Evolutionary conservation across 805 yeast species (phyloP).

Genomic region (Barnettozyma sucrosica): DNA sequence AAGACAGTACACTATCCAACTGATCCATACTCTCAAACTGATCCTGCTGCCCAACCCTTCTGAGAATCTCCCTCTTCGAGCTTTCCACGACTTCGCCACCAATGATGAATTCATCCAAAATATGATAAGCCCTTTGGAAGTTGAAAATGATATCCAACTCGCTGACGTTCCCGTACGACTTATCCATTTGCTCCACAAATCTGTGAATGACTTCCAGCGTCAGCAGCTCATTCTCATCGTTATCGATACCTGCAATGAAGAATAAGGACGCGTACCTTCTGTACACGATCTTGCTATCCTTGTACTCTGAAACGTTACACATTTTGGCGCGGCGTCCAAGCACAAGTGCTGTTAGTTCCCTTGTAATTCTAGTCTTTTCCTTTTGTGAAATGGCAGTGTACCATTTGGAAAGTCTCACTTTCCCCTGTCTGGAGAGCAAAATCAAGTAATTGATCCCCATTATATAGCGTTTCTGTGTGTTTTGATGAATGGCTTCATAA

Average conservation of each 20-base stretch:
- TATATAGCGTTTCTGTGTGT: background rate
- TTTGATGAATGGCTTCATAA: no score
- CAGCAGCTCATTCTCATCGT: conserved; percentile 78
- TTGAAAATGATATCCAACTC: conserved; percentile 96
- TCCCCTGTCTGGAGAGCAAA: conserved; percentile 89
- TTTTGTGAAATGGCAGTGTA: conserved; percentile 76
- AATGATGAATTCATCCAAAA: conserved; percentile 80
- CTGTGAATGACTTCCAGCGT: conserved; percentile 86
- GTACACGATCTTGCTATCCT: conserved; percentile 77
- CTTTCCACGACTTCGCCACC: conserved; percentile 88
- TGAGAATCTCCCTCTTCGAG: conserved; percentile 71
- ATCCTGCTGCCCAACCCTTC: conserved; percentile 78
- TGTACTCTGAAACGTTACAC: conserved; percentile 43
- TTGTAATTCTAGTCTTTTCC: conserved; percentile 76
- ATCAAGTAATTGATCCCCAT: conserved; percentile 81
- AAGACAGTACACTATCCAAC: conserved; percentile 36
- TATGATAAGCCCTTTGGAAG: conserved; percentile 88
- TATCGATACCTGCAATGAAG: conserved; percentile 81
- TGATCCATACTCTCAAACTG: conserved; percentile 78
- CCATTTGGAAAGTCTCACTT: conserved; percentile 92
- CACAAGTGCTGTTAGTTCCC: conserved; percentile 82
- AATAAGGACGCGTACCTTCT: conserved; percentile 90
- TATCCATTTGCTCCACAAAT: conserved; percentile 95
- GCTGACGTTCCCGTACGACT: conserved; percentile 91
- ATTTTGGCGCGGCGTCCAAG: conserved; percentile 83